Base-by-base conservation (phyloP, 805 yeast species). In the Lipomyces yamadae region DNA sequence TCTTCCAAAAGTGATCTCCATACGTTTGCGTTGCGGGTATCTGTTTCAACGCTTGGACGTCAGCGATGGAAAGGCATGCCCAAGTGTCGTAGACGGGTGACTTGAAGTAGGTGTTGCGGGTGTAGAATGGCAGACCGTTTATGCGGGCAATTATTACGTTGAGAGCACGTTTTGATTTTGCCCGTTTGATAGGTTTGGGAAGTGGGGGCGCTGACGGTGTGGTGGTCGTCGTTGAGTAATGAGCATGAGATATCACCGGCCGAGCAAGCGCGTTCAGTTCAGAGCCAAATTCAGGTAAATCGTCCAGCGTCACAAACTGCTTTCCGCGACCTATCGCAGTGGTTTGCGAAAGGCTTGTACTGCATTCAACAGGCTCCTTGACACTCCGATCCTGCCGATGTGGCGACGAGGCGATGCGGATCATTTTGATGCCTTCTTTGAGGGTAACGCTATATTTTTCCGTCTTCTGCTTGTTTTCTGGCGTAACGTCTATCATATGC, bases 1-100 rank as follows among this genome's bases (percentile, higher is more conserved):
- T 67, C 30, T 56, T 60, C 70, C 70, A 67, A 30, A 61, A 67
- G 39, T 15, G 61, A 34, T 60, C 64, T 10, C 32, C 30, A 5
- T 18, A 29, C 29, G 4, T 18, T 15, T 29, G 54, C 2, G 45
- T 42, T 52, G 55, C 34, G 24, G 32, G 29, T 18, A 58, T 39
- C 33, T 24, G 34, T 10, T 39, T 29, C 29, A 58, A 42, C 4
- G 37, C 64, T 5, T 33, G 32, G 15, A 60, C 39, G 15, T 39
- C 60, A 10, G 53, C 48, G 24, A 63, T 35, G 24, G 55, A n/a
- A 18, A 65, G 50, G n/a, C 34, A 33, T 3, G 45, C 58, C 32
- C 32, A 56, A 5, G 10, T 34, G 39, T 24, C 29, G 30, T 29
- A 60, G n/a, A 34, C 18, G 35, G 52, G 58, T 29, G 63, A 60